Evolutionary conservation across 331 rosid species (phyloP).

Genomic region (Phaseolus coccineus): DNA sequence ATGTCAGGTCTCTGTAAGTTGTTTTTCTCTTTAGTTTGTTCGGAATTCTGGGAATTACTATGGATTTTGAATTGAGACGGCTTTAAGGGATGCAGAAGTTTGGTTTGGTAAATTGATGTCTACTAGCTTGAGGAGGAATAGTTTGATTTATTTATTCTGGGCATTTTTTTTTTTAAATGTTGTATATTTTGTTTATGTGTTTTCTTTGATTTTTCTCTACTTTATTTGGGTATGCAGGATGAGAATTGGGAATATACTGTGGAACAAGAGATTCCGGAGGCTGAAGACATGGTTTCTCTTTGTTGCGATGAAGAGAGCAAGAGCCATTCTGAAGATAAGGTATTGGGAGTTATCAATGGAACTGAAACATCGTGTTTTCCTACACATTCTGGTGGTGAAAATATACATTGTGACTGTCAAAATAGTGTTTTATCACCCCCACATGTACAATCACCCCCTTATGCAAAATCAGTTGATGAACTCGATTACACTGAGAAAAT

Average conservation of each 20-base stretch:
- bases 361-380: slow-evolving; percentile 37
- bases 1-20: slow-evolving; percentile 24
- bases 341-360: slow-evolving; percentile 27
- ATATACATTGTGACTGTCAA: slow-evolving; percentile 16
- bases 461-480: slow-evolving; percentile 34
- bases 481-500: background rate
- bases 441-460: slow-evolving; percentile 35
- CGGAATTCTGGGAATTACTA: slow-evolving; percentile 8
- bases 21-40: background rate
- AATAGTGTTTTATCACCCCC: slow-evolving; percentile 24
- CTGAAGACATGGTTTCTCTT: slow-evolving; percentile 38
- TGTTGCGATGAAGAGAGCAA: slow-evolving; percentile 44
- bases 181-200: background rate
- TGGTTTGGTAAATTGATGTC: background rate
- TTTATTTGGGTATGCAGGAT: slow-evolving; percentile 32
- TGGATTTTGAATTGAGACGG: slow-evolving; percentile 18
- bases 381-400: slow-evolving; percentile 34
- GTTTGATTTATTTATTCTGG: slow-evolving; percentile 22
- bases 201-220: background rate
- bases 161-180: background rate
- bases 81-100: background rate
- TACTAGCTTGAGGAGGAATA: background rate
- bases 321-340: slow-evolving; percentile 36
- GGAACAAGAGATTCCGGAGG: slow-evolving; percentile 44
- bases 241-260: slow-evolving; percentile 45